A percentile compares a stretch with the other conserved stretches of the same genome.
These are phyloP conservation scores for Meyerozyma carpophila DNA, from an alignment of 1,139 yeast genomes.

Conservation along the genomic window DNA sequence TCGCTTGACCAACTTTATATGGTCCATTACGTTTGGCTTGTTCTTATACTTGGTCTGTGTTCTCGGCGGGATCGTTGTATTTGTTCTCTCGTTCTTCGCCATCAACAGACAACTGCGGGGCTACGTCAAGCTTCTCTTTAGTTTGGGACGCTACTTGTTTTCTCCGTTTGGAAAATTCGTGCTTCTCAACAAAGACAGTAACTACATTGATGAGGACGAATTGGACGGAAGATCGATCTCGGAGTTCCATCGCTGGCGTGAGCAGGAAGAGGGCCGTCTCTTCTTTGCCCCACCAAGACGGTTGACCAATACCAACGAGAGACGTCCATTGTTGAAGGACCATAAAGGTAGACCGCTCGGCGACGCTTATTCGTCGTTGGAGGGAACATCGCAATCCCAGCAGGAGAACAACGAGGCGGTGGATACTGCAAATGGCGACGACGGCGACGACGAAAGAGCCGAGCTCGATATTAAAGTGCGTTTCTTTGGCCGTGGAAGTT, in stretches of 20 bases:
- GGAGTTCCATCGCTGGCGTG: slow-evolving; percentile 88
- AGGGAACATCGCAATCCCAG: slow-evolving; percentile 7
- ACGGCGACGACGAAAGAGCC: slow-evolving; percentile 23
- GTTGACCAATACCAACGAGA: slow-evolving; percentile 29
- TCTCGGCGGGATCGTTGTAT: slow-evolving; percentile 37
- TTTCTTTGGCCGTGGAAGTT: slow-evolving; percentile 86
- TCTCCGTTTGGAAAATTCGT: slow-evolving; percentile 91
- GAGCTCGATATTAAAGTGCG: slow-evolving; percentile 45
- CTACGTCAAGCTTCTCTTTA: slow-evolving; percentile 59
- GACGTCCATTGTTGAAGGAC: slow-evolving; percentile 38
- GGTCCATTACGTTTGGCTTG: slow-evolving; percentile 73
- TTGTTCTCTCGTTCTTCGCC: slow-evolving; percentile 46
- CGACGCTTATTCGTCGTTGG: slow-evolving; percentile 34
- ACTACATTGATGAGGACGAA: slow-evolving; percentile 80
- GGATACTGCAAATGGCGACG: slow-evolving; percentile 5
- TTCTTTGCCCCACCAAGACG: slow-evolving; percentile 66
- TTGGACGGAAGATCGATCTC: slow-evolving; percentile 81
- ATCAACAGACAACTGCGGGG: slow-evolving; percentile 30
- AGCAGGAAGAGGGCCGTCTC: slow-evolving; percentile 64
- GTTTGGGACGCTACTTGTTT: slow-evolving; percentile 65
- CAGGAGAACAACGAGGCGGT: not conserved
- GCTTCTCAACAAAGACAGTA: slow-evolving; percentile 68
- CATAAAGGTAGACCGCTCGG: slow-evolving; percentile 40
- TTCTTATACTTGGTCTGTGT: slow-evolving; percentile 49
- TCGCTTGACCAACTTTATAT: slow-evolving; percentile 63